Evolutionary conservation across 2,329 filamentous ascomycete species (phyloP).

Genomic region (Aureobasidium namibiae): DNA sequence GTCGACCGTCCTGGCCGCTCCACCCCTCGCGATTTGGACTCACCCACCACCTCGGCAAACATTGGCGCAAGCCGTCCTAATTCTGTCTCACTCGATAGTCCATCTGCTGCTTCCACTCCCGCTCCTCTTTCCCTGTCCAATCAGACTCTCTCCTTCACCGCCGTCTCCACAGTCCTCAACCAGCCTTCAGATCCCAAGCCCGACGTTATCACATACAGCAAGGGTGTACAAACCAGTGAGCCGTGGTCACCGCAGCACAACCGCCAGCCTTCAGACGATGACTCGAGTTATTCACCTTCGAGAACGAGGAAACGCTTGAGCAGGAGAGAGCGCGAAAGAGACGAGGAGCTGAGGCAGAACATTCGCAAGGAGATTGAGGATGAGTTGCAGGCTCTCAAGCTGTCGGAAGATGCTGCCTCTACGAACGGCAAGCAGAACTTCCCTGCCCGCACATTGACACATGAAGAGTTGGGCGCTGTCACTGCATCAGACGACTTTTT

Average conservation of each 20-base stretch:
- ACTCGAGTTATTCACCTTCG: slow-evolving; percentile 45
- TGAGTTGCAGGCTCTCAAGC: slow-evolving; percentile 66
- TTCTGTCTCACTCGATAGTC: slow-evolving; percentile 44
- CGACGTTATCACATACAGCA: slow-evolving; percentile 93
- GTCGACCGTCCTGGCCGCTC: slow-evolving; percentile 66
- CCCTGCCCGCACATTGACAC: slow-evolving; percentile 68
- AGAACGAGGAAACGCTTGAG: slow-evolving; percentile 64
- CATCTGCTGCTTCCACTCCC: slow-evolving; percentile 54
- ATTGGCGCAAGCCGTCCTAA: slow-evolving; percentile 50
- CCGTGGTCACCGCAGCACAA: slow-evolving; percentile 54
- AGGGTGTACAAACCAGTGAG: slow-evolving; percentile 85
- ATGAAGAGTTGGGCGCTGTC: slow-evolving; percentile 82
- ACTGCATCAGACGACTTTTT: slow-evolving; percentile 88
- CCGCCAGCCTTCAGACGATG: slow-evolving; percentile 52
- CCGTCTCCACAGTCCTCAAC: slow-evolving; percentile 72
- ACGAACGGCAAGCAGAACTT: slow-evolving; percentile 47
- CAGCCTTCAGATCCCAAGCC: slow-evolving; percentile 60
- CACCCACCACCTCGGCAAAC: slow-evolving; percentile 73
- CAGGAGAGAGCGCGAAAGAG: slow-evolving; percentile 68
- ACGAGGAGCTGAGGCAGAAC: slow-evolving; percentile 81
- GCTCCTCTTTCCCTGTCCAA: slow-evolving; percentile 30
- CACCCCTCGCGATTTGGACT: slow-evolving; percentile 72
- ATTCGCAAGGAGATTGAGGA: slow-evolving; percentile 87
- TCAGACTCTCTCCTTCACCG: slow-evolving; percentile 66
- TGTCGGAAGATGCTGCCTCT: slow-evolving; percentile 36